A percentile compares a stretch with the other conserved stretches of the same genome.
Evolutionary conservation across 2,329 filamentous ascomycete species (phyloP).

Genomic region (Botrytis hyacinthi): DNA sequence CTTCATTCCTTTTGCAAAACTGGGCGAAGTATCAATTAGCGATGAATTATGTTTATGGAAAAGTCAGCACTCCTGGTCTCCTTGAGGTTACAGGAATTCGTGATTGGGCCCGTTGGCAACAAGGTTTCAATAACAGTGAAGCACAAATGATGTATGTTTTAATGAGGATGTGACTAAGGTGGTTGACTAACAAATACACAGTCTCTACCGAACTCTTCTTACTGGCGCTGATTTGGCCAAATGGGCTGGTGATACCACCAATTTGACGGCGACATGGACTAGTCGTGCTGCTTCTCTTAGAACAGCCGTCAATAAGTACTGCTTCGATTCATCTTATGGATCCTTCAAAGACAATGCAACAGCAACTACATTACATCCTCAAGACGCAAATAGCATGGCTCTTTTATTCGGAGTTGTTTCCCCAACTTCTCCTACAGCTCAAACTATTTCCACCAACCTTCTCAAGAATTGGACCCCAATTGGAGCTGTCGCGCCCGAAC

Average conservation of each 20-base stretch:
- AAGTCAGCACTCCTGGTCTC: constrained; percentile 41
- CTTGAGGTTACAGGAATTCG: constrained; percentile 32
- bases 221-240: constrained; percentile 47
- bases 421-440: constrained; percentile 29
- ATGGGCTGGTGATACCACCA: constrained; percentile 40
- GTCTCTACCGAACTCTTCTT: constrained; percentile 47
- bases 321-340: constrained; percentile 28
- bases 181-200: constrained; percentile 18
- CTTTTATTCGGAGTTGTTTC: constrained; percentile 39
- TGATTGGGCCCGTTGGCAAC: constrained; percentile 36
- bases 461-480: constrained; percentile 53
- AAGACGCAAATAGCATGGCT: constrained; percentile 59
- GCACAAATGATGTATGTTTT: constrained; percentile 34
- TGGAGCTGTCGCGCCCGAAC: constrained; percentile 54
- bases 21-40: constrained; percentile 52
- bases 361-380: constrained; percentile 55
- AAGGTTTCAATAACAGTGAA: constrained; percentile 33
- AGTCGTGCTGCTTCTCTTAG: constrained; percentile 24
- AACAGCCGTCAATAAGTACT: constrained; percentile 30
- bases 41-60: constrained; percentile 46
- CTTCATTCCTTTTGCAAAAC: constrained; percentile 46
- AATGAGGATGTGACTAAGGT: not conserved
- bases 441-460: constrained; percentile 37
- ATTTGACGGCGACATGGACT: constrained; percentile 28
- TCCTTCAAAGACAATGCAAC: constrained; percentile 42